Evolutionary conservation across 2,329 filamentous ascomycete species (phyloP), one percentile per base, ranked within the genome.

Genomic region (Ceratocystis diversiconidia): DNA sequence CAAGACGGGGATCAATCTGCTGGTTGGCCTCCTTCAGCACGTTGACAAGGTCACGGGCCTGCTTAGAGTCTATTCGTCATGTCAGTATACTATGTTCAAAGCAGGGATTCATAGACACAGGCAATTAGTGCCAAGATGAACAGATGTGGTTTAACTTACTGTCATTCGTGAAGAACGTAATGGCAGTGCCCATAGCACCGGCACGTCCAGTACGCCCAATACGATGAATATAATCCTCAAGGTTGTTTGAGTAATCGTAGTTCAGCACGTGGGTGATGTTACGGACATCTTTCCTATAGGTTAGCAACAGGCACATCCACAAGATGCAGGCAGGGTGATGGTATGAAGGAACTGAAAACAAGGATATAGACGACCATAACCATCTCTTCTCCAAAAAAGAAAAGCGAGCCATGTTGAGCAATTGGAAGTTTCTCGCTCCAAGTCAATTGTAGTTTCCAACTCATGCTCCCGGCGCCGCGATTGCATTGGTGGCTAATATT

Each of bases 181-280:
- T 97, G 76, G 94, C 94, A 73, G 92, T 97, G 79, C 94, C 94
- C 70, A 87, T 90, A 73, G 88, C 87, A 79, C 94, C 94, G 75
- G 94, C 92, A 82, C 92, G 89, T 73, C 94, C 92, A 72, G 94
- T 97, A 79, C 94, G 89, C 73, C 94, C 94, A 77, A 92, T 94
- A 76, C 94, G 89, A 76, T 96, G 94, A 72, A 97, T 95, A 74
- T 97, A 97, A 75, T 97, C 92, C 80, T 99, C 94, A 73, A 94
- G 85, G 79, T 97, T 97, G 82, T 97, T 97, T 77, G 92, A 92
- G 79, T 97, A 97, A 78, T 97, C 94, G 89, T 97, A 96, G 86
- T 97, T 97, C 80, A 99, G 85, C 79, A 99, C 94, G 81, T 99
- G 94, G 79, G 94, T 97, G 82, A 99, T 99, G 84, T 99, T 95